phyloP scores from a whole-genome alignment of 306 rosid genomes.

The Trichosanthes cucumerina region DNA sequence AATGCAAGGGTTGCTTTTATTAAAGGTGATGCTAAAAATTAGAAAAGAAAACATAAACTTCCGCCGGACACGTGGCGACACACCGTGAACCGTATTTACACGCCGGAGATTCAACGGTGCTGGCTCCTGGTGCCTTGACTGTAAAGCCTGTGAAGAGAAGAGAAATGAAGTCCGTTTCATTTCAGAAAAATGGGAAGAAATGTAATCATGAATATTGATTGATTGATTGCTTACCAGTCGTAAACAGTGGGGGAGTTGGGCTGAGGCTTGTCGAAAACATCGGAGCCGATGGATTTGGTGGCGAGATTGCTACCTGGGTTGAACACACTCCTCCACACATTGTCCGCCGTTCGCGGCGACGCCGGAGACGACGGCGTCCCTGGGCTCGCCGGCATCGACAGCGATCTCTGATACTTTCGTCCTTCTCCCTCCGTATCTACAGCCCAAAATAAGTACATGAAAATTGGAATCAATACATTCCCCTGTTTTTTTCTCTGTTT shows the following conservation, averaged over 20 bases:
- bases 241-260: conserved; percentile 90
- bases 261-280: conserved; percentile 67
- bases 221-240: conserved; percentile 54
- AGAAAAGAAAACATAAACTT: neutral
- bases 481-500: neutral
- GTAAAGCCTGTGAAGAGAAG: conserved; percentile 61
- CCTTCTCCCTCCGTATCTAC: conserved; percentile 25
- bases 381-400: conserved; percentile 44
- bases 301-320: conserved; percentile 88
- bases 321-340: conserved; percentile 99
- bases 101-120: conserved; percentile 39
- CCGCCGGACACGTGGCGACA: neutral
- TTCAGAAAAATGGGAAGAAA: neutral
- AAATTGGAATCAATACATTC: neutral
- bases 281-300: conserved; percentile 43
- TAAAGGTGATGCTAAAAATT: neutral
- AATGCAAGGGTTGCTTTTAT: neutral
- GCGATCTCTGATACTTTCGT: conserved; percentile 25
- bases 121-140: conserved; percentile 67
- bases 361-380: conserved; percentile 45
- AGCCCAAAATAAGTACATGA: neutral
- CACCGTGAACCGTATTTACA: conserved; percentile 23
- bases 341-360: conserved; percentile 47
- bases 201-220: neutral
- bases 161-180: conserved; percentile 10